Conservation (phyloP, 306 rosid genomes). For the Neltuma alba region DNA sequence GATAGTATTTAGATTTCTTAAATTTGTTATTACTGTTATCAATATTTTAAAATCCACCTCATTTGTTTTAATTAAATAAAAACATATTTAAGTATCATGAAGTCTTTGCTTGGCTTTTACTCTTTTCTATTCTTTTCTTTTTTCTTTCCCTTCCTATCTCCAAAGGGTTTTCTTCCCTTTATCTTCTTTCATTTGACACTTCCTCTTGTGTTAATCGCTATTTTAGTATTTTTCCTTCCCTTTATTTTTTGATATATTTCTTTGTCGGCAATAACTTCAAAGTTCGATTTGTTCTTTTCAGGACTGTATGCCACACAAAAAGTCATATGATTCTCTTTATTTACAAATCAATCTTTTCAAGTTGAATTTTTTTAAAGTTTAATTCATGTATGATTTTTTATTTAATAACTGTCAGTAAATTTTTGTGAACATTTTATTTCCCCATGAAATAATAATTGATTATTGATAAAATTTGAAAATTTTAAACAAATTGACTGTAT, state of each 20-base stretch:
- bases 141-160: neutral
- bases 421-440: neutral
- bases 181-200: neutral
- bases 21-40: too few species aligned
- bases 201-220: neutral
- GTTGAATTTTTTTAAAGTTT: neutral
- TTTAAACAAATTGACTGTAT: too few species aligned
- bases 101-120: constrained; percentile 33
- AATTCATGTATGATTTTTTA: neutral
- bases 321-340: neutral
- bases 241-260: neutral
- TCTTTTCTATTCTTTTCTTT: neutral
- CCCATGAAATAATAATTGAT: too few species aligned
- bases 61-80: too few species aligned
- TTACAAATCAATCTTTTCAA: neutral
- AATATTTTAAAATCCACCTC: too few species aligned
- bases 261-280: neutral
- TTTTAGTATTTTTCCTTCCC: neutral
- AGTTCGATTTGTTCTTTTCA: neutral
- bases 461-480: too few species aligned
- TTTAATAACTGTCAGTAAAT: too few species aligned
- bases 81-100: too few species aligned
- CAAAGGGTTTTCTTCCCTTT: neutral
- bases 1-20: too few species aligned
- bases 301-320: too few species aligned